Evolutionary conservation across 768 basidiomycete species (phyloP), one percentile per base, ranked within the genome.

Genomic region (Fistulinella prunicolor): DNA sequence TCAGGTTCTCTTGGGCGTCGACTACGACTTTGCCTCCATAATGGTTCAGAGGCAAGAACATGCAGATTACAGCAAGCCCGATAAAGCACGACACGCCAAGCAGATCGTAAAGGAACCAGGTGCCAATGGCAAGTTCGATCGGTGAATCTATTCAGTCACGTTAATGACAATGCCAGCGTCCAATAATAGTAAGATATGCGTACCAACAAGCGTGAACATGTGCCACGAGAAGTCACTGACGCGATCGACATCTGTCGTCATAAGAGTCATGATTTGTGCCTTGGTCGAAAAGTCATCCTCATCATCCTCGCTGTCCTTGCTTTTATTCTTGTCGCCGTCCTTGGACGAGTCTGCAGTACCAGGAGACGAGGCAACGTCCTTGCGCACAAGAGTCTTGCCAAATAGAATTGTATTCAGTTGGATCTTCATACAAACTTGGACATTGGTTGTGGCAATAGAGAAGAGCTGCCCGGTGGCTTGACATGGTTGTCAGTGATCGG

Each of bases 231-330:
- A 89, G 42, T 94, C 89, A 64, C 85, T 82, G 52, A 94, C 85
- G 46, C 93, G 79, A 64, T 94, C 91, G 23, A 94, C 90, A 56
- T 96, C 93, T 6, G 91, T 93, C 6, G 93, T 94, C 89, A 95
- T 94, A 23, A 95, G 78, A 3, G 89, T 94, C 92, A 95, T 94
- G 58, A 96, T 83, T 69, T 95, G 81, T 6, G 81, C 79, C 60
- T 84, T 83, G 61, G 77, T 81, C 9, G 80, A 81, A 54, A 83
- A 81, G 40, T 82, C 80, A 20, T 79, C 76, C 47, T 82, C 80
- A 30, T 69, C 53, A 3, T 47, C 60, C 47, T 56, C 37, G 42
- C 9, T 38, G 53, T 57, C 44, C 35, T 54, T 50, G 35, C 16
- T 38, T 38, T 50, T 55, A 39, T 57, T 44, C 36, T 58, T 52